Conservation (phyloP, 805 yeast species). For the Blastobotrys terrestris region DNA sequence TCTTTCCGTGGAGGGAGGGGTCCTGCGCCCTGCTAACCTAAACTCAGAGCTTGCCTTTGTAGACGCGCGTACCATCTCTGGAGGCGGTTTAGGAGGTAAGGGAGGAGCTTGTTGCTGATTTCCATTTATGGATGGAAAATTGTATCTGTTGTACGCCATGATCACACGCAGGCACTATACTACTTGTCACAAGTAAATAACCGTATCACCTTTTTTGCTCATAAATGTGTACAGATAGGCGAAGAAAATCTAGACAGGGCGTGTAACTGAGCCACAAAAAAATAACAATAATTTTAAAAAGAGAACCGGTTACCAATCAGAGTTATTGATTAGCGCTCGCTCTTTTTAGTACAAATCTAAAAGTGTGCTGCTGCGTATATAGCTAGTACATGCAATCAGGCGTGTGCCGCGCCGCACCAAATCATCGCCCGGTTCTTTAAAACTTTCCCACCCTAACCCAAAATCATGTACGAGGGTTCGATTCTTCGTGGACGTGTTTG, state of each 20-base stretch:
- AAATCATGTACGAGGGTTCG: not conserved
- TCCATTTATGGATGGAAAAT: not conserved
- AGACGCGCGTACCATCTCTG: constrained; percentile 8
- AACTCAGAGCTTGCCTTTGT: constrained; percentile 17
- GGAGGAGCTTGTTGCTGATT: constrained; percentile 13
- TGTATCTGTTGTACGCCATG: not conserved
- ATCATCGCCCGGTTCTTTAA: no score
- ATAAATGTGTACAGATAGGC: not conserved
- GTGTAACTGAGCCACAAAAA: no score
- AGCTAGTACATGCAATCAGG: no score
- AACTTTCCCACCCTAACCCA: not conserved
- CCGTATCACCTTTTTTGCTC: not conserved
- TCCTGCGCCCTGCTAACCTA: not conserved
- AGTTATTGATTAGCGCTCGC: no score
- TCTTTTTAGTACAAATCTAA: no score
- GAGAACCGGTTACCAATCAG: not conserved
- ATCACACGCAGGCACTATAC: not conserved
- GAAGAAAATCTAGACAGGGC: not conserved
- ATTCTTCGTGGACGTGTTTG: no score
- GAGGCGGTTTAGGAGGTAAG: constrained; percentile 21
- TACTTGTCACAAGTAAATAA: not conserved
- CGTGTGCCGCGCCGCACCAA: no score
- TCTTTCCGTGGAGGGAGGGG: not conserved
- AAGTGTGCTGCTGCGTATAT: no score
- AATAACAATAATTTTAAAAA: no score